Percentiles rank a stretch among this genome's conserved stretches.
Conservation (phyloP, 805 yeast species). For the Myxozyma neglecta region DNA sequence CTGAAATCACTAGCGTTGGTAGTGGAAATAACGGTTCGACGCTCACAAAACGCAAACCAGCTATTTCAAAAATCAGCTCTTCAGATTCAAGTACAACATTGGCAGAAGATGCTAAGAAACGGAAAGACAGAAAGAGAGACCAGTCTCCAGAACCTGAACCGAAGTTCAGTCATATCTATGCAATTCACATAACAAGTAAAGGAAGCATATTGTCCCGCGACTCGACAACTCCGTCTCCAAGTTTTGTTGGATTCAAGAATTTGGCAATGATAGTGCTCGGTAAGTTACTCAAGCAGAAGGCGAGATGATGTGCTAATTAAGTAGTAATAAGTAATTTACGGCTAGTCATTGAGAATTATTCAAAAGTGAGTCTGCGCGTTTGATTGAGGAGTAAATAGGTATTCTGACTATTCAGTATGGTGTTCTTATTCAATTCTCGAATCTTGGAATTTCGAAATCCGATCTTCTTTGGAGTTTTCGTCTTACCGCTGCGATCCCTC, state of each 20-base stretch:
- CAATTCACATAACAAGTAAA: conserved; percentile 20
- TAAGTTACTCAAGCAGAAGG: not conserved
- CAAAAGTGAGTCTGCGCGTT: conserved; percentile 21
- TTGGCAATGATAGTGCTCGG: conserved; percentile 43
- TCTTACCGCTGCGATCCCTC: conserved; percentile 38
- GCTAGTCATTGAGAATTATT: conserved; percentile 43
- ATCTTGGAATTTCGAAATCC: conserved; percentile 38
- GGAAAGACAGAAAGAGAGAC: not conserved
- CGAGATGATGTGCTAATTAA: not conserved
- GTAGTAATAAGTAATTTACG: conserved; percentile 43
- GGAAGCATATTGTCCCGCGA: conserved; percentile 28
- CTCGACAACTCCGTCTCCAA: conserved; percentile 31
- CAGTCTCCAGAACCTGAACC: not conserved
- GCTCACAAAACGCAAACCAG: not conserved
- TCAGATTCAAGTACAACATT: no score
- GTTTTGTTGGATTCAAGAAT: conserved; percentile 45
- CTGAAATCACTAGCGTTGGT: not conserved
- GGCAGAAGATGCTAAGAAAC: not conserved
- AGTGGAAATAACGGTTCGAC: not conserved
- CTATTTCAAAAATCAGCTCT: no score
- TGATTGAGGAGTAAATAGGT: not conserved
- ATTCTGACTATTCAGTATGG: conserved; percentile 37
- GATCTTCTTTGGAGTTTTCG: conserved; percentile 38
- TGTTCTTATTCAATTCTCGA: conserved; percentile 38
- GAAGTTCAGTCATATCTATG: conserved; percentile 24